phyloP scores from a whole-genome alignment of 257 asterid species.

The Apocynum venetum region DNA sequence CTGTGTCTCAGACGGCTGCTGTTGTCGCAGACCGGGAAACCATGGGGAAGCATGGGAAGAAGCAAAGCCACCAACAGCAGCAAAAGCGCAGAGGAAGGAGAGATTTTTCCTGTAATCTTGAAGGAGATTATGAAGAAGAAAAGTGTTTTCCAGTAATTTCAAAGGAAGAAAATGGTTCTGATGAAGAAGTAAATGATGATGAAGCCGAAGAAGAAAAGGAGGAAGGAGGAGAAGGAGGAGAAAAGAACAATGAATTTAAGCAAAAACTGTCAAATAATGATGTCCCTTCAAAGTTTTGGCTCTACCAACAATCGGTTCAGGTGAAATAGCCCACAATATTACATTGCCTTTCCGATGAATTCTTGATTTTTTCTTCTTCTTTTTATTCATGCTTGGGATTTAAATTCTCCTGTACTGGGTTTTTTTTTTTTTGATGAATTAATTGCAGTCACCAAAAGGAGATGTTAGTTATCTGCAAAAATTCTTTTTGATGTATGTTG shows the following conservation, averaged over 20 bases:
- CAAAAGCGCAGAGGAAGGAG: constrained; percentile 52
- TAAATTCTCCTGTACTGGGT: not conserved
- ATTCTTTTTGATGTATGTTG: constrained; percentile 95
- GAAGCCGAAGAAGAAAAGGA: constrained; percentile 52
- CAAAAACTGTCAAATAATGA: constrained; percentile 21
- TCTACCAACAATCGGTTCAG: constrained; percentile 97
- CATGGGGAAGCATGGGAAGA: constrained; percentile 92
- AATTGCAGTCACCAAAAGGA: constrained; percentile 93
- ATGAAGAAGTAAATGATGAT: constrained; percentile 47
- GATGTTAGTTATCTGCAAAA: constrained; percentile 90
- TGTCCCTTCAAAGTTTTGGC: constrained; percentile 67
- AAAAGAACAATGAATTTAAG: constrained; percentile 15
- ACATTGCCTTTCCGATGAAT: not conserved
- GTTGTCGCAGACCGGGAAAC: not conserved
- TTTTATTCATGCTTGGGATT: not conserved
- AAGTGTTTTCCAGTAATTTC: constrained; percentile 24
- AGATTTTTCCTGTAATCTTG: constrained; percentile 40
- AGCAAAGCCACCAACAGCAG: constrained; percentile 42
- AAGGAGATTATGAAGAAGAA: constrained; percentile 36
- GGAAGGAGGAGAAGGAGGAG: constrained; percentile 37
- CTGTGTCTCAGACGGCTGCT: not conserved
- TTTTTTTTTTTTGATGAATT: not conserved
- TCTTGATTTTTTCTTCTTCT: not conserved
- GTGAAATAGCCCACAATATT: constrained; percentile 27
- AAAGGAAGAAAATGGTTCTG: constrained; percentile 23